Conservation (phyloP, 2,329 filamentous ascomycete species). For the Pleurostoma richardsiae region DNA sequence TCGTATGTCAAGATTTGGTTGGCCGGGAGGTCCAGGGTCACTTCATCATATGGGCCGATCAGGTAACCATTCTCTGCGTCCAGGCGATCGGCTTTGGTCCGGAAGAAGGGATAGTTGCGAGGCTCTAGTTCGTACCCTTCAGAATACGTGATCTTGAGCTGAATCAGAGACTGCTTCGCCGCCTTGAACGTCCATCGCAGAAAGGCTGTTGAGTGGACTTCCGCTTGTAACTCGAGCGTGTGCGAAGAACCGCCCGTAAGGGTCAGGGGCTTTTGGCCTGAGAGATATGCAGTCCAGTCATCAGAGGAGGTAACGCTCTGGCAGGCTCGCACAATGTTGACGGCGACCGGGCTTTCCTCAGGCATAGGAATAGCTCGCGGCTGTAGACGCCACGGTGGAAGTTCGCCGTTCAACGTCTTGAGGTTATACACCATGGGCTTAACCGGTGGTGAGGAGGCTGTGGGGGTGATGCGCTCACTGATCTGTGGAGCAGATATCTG, state of each 20-base stretch:
- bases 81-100: slow-evolving; percentile 27
- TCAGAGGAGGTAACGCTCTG: slow-evolving; percentile 4
- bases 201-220: slow-evolving; percentile 21
- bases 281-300: slow-evolving; percentile 10
- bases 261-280: slow-evolving; percentile 2
- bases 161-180: not conserved
- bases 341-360: slow-evolving; percentile 13
- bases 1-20: slow-evolving; percentile 17
- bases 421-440: slow-evolving; percentile 20
- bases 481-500: slow-evolving; percentile 10
- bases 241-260: slow-evolving; percentile 12
- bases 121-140: slow-evolving; percentile 27
- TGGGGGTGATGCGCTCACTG: slow-evolving; percentile 12
- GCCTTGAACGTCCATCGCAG: slow-evolving; percentile 12
- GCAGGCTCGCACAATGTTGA: slow-evolving; percentile 17
- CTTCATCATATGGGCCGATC: slow-evolving; percentile 30
- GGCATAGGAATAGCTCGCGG: slow-evolving; percentile 29
- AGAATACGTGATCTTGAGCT: slow-evolving; percentile 20
- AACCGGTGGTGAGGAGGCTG: not conserved
- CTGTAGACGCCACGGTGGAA: slow-evolving; percentile 29
- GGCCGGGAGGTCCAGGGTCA: slow-evolving; percentile 16
- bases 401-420: slow-evolving; percentile 28
- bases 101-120: slow-evolving; percentile 29
- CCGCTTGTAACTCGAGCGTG: slow-evolving; percentile 15
- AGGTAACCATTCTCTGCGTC: slow-evolving; percentile 22